Percentiles rank a stretch among this genome's conserved stretches.
phyloP scores from a whole-genome alignment of 2,329 filamentous ascomycete species.

The Fusarium bactridioides region DNA sequence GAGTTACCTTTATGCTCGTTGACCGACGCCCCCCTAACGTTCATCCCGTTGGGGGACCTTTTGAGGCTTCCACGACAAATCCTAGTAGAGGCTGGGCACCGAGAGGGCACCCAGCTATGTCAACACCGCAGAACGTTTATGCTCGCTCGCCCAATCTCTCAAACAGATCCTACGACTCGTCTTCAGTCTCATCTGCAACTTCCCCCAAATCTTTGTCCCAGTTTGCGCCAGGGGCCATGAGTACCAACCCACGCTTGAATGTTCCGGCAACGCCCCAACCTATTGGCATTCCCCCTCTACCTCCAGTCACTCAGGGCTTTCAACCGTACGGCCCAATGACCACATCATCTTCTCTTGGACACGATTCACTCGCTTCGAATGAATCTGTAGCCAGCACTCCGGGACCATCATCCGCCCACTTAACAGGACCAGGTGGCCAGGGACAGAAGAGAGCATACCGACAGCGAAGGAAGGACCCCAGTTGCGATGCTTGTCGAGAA shows the following conservation, averaged over 20 bases:
- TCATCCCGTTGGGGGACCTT: slow-evolving; percentile 25
- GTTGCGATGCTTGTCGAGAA: slow-evolving; percentile 95
- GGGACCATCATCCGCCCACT: slow-evolving; percentile 48
- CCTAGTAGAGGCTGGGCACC: slow-evolving; percentile 24
- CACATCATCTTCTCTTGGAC: slow-evolving; percentile 59
- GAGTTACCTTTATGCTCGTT: slow-evolving; percentile 39
- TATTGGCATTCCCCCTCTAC: slow-evolving; percentile 61
- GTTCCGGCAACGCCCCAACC: slow-evolving; percentile 59
- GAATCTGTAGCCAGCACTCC: slow-evolving; percentile 66
- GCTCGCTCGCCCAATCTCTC: slow-evolving; percentile 69
- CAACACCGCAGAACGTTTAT: slow-evolving; percentile 64
- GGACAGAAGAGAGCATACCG: slow-evolving; percentile 93
- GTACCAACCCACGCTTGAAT: slow-evolving; percentile 59
- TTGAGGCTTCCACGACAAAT: slow-evolving; percentile 25
- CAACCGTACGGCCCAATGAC: slow-evolving; percentile 63
- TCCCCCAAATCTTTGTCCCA: slow-evolving; percentile 64
- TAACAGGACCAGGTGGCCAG: slow-evolving; percentile 58
- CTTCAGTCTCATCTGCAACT: slow-evolving; percentile 68
- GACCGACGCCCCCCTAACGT: slow-evolving; percentile 30
- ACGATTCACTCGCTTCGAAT: slow-evolving; percentile 67
- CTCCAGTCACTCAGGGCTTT: slow-evolving; percentile 57
- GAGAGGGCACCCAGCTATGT: slow-evolving; percentile 51
- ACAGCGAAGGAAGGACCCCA: slow-evolving; percentile 94
- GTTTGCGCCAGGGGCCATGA: slow-evolving; percentile 62
- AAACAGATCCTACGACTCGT: slow-evolving; percentile 69